phyloP scores from a whole-genome alignment of 108 stramenopile genomes.

The Pseudonitzschia multiseries region DNA sequence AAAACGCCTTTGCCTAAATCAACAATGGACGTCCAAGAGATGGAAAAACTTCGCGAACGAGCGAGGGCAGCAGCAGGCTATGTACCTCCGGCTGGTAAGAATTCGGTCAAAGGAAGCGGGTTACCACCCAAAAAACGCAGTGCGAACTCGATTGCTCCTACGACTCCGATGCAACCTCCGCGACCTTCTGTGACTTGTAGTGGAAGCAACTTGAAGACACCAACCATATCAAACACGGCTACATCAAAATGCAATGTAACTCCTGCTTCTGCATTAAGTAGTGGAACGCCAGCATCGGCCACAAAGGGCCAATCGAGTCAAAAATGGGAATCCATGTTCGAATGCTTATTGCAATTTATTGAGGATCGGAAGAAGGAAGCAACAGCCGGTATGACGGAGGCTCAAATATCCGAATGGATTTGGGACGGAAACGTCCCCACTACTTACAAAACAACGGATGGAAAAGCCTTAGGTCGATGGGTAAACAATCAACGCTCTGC shows the following conservation, averaged over 20 bases:
- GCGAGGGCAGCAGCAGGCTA: slow-evolving; percentile 83
- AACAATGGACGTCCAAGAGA: slow-evolving; percentile 60
- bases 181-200: slow-evolving; percentile 1
- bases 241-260: slow-evolving; percentile 18
- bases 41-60: slow-evolving; percentile 67
- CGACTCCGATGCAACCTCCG: slow-evolving; percentile 32
- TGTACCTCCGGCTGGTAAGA: slow-evolving; percentile 44
- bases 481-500: slow-evolving; percentile 89
- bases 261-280: slow-evolving; percentile 19
- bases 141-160: slow-evolving; percentile 6
- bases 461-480: slow-evolving; percentile 86
- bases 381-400: slow-evolving; percentile 53
- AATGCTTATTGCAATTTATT: slow-evolving; percentile 70
- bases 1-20: slow-evolving; percentile 45
- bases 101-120: slow-evolving; percentile 12
- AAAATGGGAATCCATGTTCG: slow-evolving; percentile 90
- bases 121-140: slow-evolving; percentile 44
- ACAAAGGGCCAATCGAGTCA: slow-evolving; percentile 58
- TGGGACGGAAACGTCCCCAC: slow-evolving; percentile 87
- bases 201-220: slow-evolving; percentile 20
- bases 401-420: slow-evolving; percentile 62
- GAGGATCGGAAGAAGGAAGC: slow-evolving; percentile 59
- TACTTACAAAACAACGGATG: slow-evolving; percentile 66
- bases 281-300: slow-evolving; percentile 32
- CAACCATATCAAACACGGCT: slow-evolving; percentile 27